Conservation (phyloP, 495 filamentous ascomycete genomes). For the Eremomyces bilateralis region DNA sequence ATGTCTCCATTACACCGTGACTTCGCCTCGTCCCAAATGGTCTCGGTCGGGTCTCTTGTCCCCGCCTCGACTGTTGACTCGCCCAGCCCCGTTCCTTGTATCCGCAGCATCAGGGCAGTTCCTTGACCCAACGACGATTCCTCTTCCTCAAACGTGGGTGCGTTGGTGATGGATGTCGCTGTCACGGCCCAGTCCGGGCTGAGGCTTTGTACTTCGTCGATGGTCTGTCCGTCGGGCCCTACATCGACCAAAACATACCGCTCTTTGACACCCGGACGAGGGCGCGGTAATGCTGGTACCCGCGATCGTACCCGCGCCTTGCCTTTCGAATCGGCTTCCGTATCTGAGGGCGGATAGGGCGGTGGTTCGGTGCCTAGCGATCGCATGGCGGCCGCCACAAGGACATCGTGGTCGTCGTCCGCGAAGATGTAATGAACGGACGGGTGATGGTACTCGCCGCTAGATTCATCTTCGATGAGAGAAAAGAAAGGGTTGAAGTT, state of each 20-base stretch:
- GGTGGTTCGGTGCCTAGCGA: conserved; percentile 10
- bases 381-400: conserved; percentile 15
- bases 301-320: background rate
- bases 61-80: conserved; percentile 5
- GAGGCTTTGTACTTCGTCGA: conserved; percentile 14
- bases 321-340: background rate
- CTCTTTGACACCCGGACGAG: conserved; percentile 12
- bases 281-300: conserved; percentile 5
- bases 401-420: conserved; percentile 18
- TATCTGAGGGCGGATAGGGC: background rate
- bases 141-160: conserved; percentile 17
- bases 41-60: conserved; percentile 1
- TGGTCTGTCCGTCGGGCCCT: conserved; percentile 14
- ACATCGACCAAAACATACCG: conserved; percentile 18
- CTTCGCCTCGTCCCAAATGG: background rate
- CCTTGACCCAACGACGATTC: conserved; percentile 3
- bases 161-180: conserved; percentile 8
- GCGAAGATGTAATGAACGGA: conserved; percentile 67
- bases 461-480: conserved; percentile 33
- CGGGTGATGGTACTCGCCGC: conserved; percentile 46
- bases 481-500: conserved; percentile 45
- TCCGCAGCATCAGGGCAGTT: conserved; percentile 14
- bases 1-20: background rate
- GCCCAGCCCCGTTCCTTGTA: conserved; percentile 12
- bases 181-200: conserved; percentile 18